A percentile compares a stretch with the other conserved stretches of the same genome.
Conservation (phyloP, 1,284 basidiomycete species). For the Austropuccinia psidii region DNA sequence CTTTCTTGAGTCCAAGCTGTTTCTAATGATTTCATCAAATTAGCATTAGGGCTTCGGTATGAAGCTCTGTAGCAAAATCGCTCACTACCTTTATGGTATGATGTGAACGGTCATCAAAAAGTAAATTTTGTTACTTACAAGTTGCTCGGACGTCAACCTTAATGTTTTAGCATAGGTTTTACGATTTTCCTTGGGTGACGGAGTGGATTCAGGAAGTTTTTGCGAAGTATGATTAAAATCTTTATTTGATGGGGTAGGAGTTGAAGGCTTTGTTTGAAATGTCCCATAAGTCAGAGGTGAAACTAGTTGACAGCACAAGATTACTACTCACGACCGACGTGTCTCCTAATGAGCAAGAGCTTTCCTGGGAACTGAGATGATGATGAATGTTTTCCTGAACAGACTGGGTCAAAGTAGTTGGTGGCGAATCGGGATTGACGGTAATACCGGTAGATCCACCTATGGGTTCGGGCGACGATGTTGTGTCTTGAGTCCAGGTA, state of each 20-base stretch:
- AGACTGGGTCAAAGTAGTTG: slow-evolving; percentile 6
- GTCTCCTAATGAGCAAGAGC: neutral
- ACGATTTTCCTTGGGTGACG: slow-evolving; percentile 9
- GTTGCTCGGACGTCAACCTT: slow-evolving; percentile 72
- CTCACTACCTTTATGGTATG: too few relatives aligned
- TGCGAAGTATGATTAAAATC: slow-evolving; percentile 38
- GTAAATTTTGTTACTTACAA: slow-evolving; percentile 52
- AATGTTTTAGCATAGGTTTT: slow-evolving; percentile 84
- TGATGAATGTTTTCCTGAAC: neutral
- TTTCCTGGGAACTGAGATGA: neutral
- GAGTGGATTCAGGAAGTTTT: slow-evolving; percentile 38
- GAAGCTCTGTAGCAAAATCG: too few relatives aligned
- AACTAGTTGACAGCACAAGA: neutral
- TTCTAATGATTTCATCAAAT: slow-evolving; percentile 52
- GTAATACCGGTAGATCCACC: neutral
- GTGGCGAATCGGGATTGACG: neutral
- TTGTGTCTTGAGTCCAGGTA: neutral
- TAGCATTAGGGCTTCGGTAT: neutral
- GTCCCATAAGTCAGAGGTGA: neutral
- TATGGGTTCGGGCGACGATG: too few relatives aligned
- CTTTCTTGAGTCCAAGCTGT: slow-evolving; percentile 74
- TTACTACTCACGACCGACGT: neutral
- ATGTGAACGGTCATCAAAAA: neutral
- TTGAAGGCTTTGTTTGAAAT: neutral
- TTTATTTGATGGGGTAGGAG: neutral